These are phyloP conservation scores for Penicillium sp. DNA, from an alignment of 2,329 filamentous ascomycete genomes.

Conservation along the genomic window DNA sequence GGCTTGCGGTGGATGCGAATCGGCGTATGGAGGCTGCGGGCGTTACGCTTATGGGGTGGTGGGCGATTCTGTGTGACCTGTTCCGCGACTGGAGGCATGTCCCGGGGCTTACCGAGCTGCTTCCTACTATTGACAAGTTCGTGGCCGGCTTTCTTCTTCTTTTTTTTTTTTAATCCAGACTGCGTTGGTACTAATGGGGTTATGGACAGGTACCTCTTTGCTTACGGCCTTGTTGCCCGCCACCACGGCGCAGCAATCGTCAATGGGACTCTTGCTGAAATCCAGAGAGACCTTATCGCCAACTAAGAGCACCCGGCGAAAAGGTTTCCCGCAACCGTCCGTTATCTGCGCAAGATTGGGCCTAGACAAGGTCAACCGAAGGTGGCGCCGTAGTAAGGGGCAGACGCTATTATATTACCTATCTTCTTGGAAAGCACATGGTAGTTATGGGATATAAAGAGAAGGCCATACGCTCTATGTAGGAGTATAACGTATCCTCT, in stretches of 20 bases:
- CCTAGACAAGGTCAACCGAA: too few species aligned
- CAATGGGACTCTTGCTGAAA: slow-evolving; percentile 13
- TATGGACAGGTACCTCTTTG: slow-evolving; percentile 21
- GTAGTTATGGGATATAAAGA: too few species aligned
- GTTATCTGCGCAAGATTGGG: too few species aligned
- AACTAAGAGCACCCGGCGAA: background rate
- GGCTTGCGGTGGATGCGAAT: slow-evolving; percentile 62
- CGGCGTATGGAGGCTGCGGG: slow-evolving; percentile 69
- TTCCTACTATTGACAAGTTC: slow-evolving; percentile 63
- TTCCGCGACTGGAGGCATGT: slow-evolving; percentile 69
- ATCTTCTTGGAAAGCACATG: too few species aligned
- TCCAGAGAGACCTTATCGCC: slow-evolving; percentile 12
- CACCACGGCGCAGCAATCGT: slow-evolving; percentile 18
- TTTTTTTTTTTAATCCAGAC: too few species aligned
- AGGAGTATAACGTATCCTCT: too few species aligned
- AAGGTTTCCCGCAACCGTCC: too few species aligned
- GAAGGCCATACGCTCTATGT: too few species aligned
- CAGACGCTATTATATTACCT: too few species aligned
- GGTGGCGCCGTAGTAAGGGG: too few species aligned
- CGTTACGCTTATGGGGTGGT: slow-evolving; percentile 59
- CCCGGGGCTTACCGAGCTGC: slow-evolving; percentile 50
- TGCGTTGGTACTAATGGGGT: background rate
- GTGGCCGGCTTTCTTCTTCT: background rate
- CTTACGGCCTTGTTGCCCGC: slow-evolving; percentile 20
- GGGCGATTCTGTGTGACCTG: slow-evolving; percentile 68